Evolutionary conservation across 2,329 filamentous ascomycete genomes (phyloP).

Genomic region (Cercospora canescens): DNA sequence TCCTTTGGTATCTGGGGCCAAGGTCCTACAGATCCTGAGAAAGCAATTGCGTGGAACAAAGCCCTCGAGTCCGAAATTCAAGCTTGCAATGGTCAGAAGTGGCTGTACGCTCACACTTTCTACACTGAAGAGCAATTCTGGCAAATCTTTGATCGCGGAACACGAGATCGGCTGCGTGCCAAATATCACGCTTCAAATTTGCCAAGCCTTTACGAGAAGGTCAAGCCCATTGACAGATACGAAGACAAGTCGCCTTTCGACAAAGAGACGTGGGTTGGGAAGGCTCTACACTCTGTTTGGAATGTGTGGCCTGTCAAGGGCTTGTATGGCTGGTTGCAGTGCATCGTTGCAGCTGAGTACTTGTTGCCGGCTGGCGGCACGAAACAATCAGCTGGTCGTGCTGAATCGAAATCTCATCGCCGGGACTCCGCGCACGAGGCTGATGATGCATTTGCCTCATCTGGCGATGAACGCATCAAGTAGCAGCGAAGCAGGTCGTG

Average conservation of each 20-base stretch:
- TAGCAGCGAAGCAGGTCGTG: not conserved
- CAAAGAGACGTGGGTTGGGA: not conserved
- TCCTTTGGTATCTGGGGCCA: slow-evolving; percentile 74
- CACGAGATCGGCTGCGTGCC: slow-evolving; percentile 61
- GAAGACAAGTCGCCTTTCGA: not conserved
- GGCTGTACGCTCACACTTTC: slow-evolving; percentile 83
- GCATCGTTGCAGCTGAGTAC: slow-evolving; percentile 5
- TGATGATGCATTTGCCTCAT: not conserved
- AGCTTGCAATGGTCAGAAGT: slow-evolving; percentile 75
- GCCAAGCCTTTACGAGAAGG: slow-evolving; percentile 53
- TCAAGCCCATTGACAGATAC: not conserved
- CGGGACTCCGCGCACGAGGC: not conserved
- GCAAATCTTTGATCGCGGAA: slow-evolving; percentile 56
- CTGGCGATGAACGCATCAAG: not conserved
- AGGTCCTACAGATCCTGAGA: slow-evolving; percentile 49
- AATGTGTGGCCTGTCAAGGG: slow-evolving; percentile 4
- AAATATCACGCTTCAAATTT: slow-evolving; percentile 64
- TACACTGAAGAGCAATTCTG: slow-evolving; percentile 73
- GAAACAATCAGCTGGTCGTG: not conserved
- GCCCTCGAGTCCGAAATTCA: slow-evolving; percentile 68
- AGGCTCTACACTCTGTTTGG: not conserved
- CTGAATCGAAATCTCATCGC: not conserved
- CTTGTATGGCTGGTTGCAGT: slow-evolving; percentile 9
- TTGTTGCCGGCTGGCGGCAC: not conserved
- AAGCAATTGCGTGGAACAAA: slow-evolving; percentile 68